Evolutionary conservation across 345 rosid genomes (phyloP).

Genomic region (Syzygium grande): DNA sequence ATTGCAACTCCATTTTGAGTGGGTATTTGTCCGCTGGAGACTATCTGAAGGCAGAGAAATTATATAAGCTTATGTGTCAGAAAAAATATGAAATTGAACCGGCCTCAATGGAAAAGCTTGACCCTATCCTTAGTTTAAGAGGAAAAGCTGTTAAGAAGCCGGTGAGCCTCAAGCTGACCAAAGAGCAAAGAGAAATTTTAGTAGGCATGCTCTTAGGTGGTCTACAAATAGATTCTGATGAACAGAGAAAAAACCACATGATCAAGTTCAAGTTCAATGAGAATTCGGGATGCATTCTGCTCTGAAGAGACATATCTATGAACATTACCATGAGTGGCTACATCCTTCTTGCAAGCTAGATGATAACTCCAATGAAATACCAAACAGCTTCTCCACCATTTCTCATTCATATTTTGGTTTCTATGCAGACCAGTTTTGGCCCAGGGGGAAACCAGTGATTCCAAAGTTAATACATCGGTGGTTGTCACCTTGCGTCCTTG

Average conservation of each 20-base stretch:
- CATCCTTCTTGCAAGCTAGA: slow-evolving; percentile 37
- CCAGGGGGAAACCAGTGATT: slow-evolving; percentile 41
- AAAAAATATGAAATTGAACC: slow-evolving; percentile 59
- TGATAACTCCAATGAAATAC: slow-evolving; percentile 23
- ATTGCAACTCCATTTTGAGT: slow-evolving; percentile 58
- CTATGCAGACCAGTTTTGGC: slow-evolving; percentile 72
- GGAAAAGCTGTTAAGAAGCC: slow-evolving; percentile 51
- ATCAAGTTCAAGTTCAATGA: slow-evolving; percentile 55
- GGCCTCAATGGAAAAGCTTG: slow-evolving; percentile 53
- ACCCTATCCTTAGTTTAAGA: slow-evolving; percentile 39
- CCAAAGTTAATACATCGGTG: slow-evolving; percentile 89
- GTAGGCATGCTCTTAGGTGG: slow-evolving; percentile 89
- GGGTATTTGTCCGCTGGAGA: slow-evolving; percentile 54
- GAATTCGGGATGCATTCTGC: slow-evolving; percentile 34
- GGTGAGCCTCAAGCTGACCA: slow-evolving; percentile 52
- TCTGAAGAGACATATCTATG: slow-evolving; percentile 52
- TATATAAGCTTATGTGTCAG: slow-evolving; percentile 58
- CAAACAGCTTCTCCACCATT: slow-evolving; percentile 40
- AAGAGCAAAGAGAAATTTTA: slow-evolving; percentile 73
- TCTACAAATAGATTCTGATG: slow-evolving; percentile 55
- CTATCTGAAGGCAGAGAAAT: slow-evolving; percentile 47
- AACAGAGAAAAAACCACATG: slow-evolving; percentile 42
- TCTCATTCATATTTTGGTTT: slow-evolving; percentile 56
- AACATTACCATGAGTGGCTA: slow-evolving; percentile 66
- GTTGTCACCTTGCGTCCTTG: slow-evolving; percentile 66